A percentile compares a stretch with the other conserved stretches of the same genome.
These are phyloP conservation scores for Suillus weaverae DNA, from an alignment of 768 basidiomycete species.

Conservation along the genomic window DNA sequence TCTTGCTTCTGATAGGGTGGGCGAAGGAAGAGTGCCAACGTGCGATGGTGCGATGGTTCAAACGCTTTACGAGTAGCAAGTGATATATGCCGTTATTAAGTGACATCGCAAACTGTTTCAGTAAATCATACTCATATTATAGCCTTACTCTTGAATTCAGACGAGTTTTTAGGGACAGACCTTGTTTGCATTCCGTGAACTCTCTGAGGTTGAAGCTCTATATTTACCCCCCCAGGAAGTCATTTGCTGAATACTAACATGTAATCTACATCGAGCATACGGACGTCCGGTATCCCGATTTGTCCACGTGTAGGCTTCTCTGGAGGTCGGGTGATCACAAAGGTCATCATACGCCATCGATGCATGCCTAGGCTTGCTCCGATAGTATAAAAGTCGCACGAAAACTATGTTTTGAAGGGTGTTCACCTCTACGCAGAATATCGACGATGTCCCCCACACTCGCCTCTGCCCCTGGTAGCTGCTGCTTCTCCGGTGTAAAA, in stretches of 20 bases:
- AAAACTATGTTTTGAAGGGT: not conserved
- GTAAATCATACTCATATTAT: not conserved
- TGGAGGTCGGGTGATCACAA: not conserved
- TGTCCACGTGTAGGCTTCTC: not conserved
- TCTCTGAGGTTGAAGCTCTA: not conserved
- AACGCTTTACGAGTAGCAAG: conserved; percentile 35
- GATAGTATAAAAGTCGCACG: not conserved
- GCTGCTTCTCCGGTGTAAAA: conserved; percentile 47
- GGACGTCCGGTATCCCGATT: not conserved
- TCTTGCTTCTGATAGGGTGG: conserved; percentile 43
- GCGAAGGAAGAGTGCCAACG: conserved; percentile 60
- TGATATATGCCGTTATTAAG: not conserved
- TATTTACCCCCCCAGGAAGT: not conserved
- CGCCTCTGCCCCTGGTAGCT: conserved; percentile 44
- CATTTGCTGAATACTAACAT: not conserved
- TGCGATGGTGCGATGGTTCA: conserved; percentile 52
- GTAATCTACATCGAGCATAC: not conserved
- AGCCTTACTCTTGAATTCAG: not conserved
- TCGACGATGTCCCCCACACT: conserved; percentile 21
- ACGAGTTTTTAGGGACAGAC: not conserved
- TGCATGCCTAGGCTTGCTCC: not conserved
- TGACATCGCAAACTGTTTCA: not conserved
- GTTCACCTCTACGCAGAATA: not conserved
- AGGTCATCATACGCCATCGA: not conserved
- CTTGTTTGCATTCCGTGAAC: not conserved